These are phyloP conservation scores for Suillus tomentosus DNA, from an alignment of 768 basidiomycete genomes.

Conservation along the genomic window DNA sequence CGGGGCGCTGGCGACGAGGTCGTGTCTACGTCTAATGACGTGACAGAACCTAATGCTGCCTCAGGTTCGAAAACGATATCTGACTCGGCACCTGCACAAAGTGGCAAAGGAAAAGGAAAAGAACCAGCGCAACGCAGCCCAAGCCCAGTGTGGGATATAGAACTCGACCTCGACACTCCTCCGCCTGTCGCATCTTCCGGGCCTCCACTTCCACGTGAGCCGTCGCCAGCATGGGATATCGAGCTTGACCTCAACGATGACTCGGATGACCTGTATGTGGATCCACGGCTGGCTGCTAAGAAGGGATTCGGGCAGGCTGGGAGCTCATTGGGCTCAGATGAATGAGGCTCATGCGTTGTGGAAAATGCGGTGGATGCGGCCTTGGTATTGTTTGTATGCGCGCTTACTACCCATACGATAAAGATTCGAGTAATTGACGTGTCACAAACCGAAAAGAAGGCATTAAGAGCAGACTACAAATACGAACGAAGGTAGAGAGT, in stretches of 20 bases:
- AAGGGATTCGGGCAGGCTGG: constrained; percentile 5
- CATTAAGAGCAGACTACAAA: neutral
- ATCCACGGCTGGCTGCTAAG: constrained; percentile 6
- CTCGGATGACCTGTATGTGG: constrained; percentile 10
- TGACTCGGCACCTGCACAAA: constrained; percentile 2
- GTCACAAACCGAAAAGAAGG: neutral
- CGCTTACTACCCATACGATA: neutral
- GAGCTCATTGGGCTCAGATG: constrained; percentile 2
- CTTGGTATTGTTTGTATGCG: neutral
- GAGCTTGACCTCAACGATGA: constrained; percentile 46
- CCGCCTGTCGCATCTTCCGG: constrained; percentile 18
- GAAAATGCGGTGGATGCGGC: neutral
- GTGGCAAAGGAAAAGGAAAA: constrained; percentile 24
- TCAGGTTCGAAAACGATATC: neutral
- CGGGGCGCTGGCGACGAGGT: constrained; percentile 3
- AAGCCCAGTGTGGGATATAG: constrained; percentile 77
- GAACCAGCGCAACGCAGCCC: constrained; percentile 38
- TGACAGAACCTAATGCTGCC: neutral
- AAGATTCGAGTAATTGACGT: neutral
- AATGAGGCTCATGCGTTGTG: neutral
- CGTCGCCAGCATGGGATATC: constrained; percentile 41
- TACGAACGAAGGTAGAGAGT: neutral
- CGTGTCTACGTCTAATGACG: neutral
- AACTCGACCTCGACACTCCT: constrained; percentile 49
- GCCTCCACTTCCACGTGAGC: constrained; percentile 21